A percentile compares a stretch with the other conserved stretches of the same genome.
phyloP scores from a whole-genome alignment of 2,329 filamentous ascomycete genomes.

The Cadophora malorum region DNA sequence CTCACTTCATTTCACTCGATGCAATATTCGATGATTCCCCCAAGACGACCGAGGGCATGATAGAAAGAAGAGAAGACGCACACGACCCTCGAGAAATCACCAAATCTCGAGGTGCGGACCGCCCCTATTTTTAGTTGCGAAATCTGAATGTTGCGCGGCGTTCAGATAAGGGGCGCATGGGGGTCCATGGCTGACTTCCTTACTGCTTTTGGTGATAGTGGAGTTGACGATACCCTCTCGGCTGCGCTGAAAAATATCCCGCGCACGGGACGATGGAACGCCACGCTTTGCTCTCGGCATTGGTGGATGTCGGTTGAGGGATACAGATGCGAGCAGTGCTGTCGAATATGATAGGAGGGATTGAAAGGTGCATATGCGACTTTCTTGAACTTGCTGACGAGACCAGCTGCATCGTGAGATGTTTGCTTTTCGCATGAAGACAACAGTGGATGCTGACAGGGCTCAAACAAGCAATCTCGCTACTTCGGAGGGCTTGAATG shows the following conservation, averaged over 20 bases:
- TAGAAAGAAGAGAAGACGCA: slow-evolving; percentile 17
- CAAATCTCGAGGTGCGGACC: slow-evolving; percentile 2
- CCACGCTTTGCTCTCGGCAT: not conserved
- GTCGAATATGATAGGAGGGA: not conserved
- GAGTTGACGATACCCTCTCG: slow-evolving; percentile 19
- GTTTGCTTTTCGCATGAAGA: not conserved
- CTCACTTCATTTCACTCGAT: slow-evolving; percentile 26
- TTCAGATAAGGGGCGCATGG: slow-evolving; percentile 6
- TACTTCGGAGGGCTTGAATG: not conserved
- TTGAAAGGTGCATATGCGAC: not conserved
- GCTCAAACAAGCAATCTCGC: slow-evolving; percentile 18
- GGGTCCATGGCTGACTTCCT: slow-evolving; percentile 10
- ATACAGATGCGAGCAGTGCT: not conserved
- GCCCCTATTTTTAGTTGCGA: slow-evolving; percentile 24
- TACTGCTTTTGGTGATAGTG: slow-evolving; percentile 21
- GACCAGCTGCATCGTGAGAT: not conserved
- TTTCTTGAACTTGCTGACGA: too few relatives aligned
- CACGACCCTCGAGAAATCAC: slow-evolving; percentile 15
- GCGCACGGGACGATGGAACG: slow-evolving; percentile 8
- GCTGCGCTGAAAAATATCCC: slow-evolving; percentile 5
- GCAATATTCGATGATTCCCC: slow-evolving; percentile 11
- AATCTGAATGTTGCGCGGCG: slow-evolving; percentile 6
- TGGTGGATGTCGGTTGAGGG: not conserved
- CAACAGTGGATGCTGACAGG: slow-evolving; percentile 1
- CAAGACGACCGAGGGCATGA: slow-evolving; percentile 16